phyloP scores from a whole-genome alignment of 2,329 filamentous ascomycete species.

The Aspergillus tubingensis region DNA sequence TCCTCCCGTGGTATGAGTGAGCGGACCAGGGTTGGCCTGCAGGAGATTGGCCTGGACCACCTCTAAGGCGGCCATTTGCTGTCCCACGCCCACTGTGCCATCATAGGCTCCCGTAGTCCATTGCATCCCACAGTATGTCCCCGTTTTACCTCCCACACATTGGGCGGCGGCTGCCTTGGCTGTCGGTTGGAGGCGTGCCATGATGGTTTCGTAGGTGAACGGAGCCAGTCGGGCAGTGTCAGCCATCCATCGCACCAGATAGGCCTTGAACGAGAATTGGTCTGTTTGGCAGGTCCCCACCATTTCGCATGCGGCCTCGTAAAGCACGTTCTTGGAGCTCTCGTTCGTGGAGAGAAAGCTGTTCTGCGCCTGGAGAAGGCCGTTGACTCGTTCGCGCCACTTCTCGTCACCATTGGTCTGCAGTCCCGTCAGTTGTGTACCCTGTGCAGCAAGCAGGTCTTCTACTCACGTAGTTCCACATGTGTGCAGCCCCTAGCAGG shows the following conservation, averaged over 20 bases:
- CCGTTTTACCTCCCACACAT: conserved; percentile 28
- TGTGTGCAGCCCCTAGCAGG: conserved; percentile 54
- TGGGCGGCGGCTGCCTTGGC: conserved; percentile 54
- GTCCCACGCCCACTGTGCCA: conserved; percentile 37
- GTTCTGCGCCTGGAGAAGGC: conserved; percentile 55
- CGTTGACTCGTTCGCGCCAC: conserved; percentile 57
- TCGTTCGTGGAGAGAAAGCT: conserved; percentile 51
- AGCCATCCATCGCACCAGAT: conserved; percentile 62
- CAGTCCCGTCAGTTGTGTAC: not conserved
- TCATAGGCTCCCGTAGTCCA: conserved; percentile 39
- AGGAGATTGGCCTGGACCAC: conserved; percentile 60
- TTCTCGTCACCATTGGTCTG: conserved; percentile 40
- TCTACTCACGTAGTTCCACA: conserved; percentile 53
- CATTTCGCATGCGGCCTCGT: conserved; percentile 61
- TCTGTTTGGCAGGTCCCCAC: conserved; percentile 60
- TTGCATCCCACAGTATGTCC: conserved; percentile 43
- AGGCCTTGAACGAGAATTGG: conserved; percentile 67
- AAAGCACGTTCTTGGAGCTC: conserved; percentile 50
- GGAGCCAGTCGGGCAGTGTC: conserved; percentile 60
- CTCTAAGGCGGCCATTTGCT: conserved; percentile 50
- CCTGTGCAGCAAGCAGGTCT: no score
- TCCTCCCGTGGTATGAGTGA: conserved; percentile 55
- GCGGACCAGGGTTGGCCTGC: conserved; percentile 42
- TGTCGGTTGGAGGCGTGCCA: conserved; percentile 55
- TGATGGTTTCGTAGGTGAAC: conserved; percentile 53